Percentiles rank a stretch among this genome's conserved stretches.
Conservation (phyloP, 805 yeast species). For the Metschnikowia amazonensis region DNA sequence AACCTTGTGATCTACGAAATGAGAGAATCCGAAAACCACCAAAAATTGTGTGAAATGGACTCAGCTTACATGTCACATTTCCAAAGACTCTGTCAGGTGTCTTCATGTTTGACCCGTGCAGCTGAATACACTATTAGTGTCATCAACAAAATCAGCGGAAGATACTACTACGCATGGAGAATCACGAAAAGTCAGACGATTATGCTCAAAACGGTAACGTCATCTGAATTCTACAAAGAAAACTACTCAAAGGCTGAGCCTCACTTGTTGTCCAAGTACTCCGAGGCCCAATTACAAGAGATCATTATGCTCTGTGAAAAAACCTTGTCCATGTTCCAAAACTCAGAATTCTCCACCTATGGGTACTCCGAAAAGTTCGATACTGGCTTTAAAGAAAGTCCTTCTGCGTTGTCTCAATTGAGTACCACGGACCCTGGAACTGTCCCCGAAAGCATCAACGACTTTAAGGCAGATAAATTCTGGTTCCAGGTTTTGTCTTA, state of each 20-base stretch:
- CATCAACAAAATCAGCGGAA: constrained; percentile 44
- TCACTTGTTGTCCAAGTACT: constrained; percentile 15
- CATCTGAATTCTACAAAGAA: constrained; percentile 29
- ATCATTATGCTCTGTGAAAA: constrained; percentile 18
- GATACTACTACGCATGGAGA: constrained; percentile 68
- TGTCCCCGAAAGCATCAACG: constrained; percentile 14
- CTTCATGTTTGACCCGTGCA: constrained; percentile 21
- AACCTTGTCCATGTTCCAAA: constrained; percentile 13
- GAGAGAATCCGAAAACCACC: constrained; percentile 23
- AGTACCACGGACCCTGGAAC: constrained; percentile 1
- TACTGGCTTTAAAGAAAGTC: constrained; percentile 2
- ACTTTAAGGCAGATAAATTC: constrained; percentile 31
- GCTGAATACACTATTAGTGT: constrained; percentile 21
- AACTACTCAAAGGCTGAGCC: constrained; percentile 16
- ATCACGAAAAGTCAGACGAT: constrained; percentile 54
- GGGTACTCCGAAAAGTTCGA: constrained; percentile 14
- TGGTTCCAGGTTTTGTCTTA: constrained; percentile 35
- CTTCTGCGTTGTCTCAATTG: constrained; percentile 1
- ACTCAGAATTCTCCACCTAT: constrained; percentile 12
- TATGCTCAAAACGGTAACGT: constrained; percentile 33
- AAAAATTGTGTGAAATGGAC: constrained; percentile 7
- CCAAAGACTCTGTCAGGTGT: constrained; percentile 15
- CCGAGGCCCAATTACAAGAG: constrained; percentile 25
- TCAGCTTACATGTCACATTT: constrained; percentile 9
- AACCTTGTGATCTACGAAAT: constrained; percentile 27